These are phyloP conservation scores for Talaromyces funiculosus DNA, from an alignment of 2,329 filamentous ascomycete genomes.

Conservation along the genomic window DNA sequence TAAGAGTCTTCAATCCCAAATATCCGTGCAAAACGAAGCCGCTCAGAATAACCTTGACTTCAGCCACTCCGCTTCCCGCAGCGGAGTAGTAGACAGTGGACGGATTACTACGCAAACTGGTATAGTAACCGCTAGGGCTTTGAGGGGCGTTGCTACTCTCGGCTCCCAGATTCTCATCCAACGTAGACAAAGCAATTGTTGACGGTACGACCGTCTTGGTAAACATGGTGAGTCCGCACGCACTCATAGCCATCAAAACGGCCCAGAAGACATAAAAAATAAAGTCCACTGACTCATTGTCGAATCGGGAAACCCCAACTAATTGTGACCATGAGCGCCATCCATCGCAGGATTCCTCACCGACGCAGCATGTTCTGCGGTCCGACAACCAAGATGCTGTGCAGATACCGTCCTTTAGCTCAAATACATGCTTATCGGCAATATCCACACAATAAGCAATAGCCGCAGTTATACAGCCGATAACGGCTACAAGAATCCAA, in stretches of 20 bases:
- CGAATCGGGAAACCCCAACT: slow-evolving; percentile 46
- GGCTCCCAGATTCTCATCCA: slow-evolving; percentile 89
- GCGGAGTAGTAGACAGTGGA: slow-evolving; percentile 95
- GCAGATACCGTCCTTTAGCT: slow-evolving; percentile 89
- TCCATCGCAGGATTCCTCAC: slow-evolving; percentile 50
- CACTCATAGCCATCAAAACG: slow-evolving; percentile 61
- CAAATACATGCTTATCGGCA: slow-evolving; percentile 77
- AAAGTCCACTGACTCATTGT: slow-evolving; percentile 66
- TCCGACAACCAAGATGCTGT: slow-evolving; percentile 63
- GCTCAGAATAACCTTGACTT: slow-evolving; percentile 96
- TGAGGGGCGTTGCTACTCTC: slow-evolving; percentile 44
- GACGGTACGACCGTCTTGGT: slow-evolving; percentile 96
- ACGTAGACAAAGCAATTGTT: slow-evolving; percentile 74
- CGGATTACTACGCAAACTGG: slow-evolving; percentile 38
- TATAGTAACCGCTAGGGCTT: slow-evolving; percentile 34
- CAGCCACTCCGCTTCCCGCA: slow-evolving; percentile 90
- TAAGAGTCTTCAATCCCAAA: slow-evolving; percentile 76
- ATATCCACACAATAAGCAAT: slow-evolving; percentile 87
- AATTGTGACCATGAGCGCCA: slow-evolving; percentile 64
- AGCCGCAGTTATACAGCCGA: slow-evolving; percentile 76
- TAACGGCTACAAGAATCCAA: slow-evolving; percentile 87
- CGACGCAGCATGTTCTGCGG: slow-evolving; percentile 61
- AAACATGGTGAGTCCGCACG: slow-evolving; percentile 74
- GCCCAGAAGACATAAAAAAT: slow-evolving; percentile 68
- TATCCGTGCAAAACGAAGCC: slow-evolving; percentile 97